Base-by-base conservation (phyloP, 257 asterid genomes). In the Lycium barbarum region DNA sequence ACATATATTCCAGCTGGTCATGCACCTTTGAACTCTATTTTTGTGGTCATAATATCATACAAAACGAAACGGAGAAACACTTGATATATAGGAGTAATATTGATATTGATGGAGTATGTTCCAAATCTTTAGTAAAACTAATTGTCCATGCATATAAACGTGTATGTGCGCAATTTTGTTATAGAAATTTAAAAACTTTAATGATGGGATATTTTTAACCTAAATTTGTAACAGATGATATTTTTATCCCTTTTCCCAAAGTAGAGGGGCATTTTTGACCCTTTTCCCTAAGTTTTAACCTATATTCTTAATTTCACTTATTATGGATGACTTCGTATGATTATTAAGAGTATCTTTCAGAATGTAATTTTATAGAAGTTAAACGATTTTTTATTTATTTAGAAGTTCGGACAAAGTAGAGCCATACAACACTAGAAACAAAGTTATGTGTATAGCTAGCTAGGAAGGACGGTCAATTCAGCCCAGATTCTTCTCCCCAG, bases 401-500 rank as follows among this genome's bases (percentile, higher is more conserved):
- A 40, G 45, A 53, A 53, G 57, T 2, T 9, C 3, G 82, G 78
- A 76, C 54, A 26, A 80, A 49, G 11, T 38, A 40, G n/a, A 57
- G 40, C 35, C 73, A 3, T 55, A 57, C 71, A 22, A 11, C 18
- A 81, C 51, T 40, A 84, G 84, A 76, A 83, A 79, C 63, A 38
- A 80, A 78, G 33, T 26, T 11, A 65, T 26, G 43, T 65, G 1
- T 2, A 57, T 0, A 17, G 26, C 26, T 58, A 58, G 63, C 8
- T 58, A 22, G 72, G 79, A 65, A 58, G 17, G 71, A 82, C 26
- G 58, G 85, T 82, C 88, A 54, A 84, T 84, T 76, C 55, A 26
- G 33, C 53, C 47, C 20, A 85, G 88, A 87, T 85, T 85, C 90
- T 85, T 54, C 72, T 53, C 49, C 80, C 55, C 76, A 67, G 53